A percentile compares a stretch with the other conserved stretches of the same genome.
Evolutionary conservation across 1,139 yeast genomes (phyloP).

Genomic region (Pichia sp.): DNA sequence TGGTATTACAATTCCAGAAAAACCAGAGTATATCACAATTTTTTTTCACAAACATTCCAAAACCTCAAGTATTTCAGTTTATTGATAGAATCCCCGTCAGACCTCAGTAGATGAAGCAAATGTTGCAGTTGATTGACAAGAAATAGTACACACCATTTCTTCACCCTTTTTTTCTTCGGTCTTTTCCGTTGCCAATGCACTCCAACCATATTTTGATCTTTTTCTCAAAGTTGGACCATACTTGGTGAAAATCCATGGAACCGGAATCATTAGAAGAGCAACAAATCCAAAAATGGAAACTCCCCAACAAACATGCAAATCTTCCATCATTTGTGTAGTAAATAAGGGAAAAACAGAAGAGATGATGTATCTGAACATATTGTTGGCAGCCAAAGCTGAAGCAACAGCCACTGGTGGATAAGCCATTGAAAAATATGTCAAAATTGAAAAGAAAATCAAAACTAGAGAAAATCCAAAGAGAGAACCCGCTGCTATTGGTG

Average conservation of each 20-base stretch:
- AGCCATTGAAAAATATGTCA: conserved; percentile 62
- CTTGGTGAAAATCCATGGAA: conserved; percentile 54
- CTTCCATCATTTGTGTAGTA: conserved; percentile 62
- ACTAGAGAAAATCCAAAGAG: conserved; percentile 72
- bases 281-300: conserved; percentile 66
- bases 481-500: conserved; percentile 65
- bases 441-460: conserved; percentile 62
- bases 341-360: conserved; percentile 68
- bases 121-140: too few species aligned
- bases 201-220: conserved; percentile 50
- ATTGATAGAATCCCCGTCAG: too few species aligned
- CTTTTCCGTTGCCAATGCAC: conserved; percentile 29
- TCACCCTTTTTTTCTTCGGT: conserved; percentile 1
- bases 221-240: conserved; percentile 48
- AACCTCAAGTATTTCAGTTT: too few species aligned
- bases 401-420: conserved; percentile 65
- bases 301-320: conserved; percentile 69
- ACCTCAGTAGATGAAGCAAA: too few species aligned
- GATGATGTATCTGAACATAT: conserved; percentile 53
- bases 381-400: conserved; percentile 71
- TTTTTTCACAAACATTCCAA: too few species aligned
- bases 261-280: conserved; percentile 60
- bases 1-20: too few species aligned
- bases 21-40: neutral
- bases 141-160: neutral